Evolutionary conservation across 371 early-diverging fungal species (phyloP), one percentile per base, ranked within the genome.

Genomic region (Umbelopsis sp.): DNA sequence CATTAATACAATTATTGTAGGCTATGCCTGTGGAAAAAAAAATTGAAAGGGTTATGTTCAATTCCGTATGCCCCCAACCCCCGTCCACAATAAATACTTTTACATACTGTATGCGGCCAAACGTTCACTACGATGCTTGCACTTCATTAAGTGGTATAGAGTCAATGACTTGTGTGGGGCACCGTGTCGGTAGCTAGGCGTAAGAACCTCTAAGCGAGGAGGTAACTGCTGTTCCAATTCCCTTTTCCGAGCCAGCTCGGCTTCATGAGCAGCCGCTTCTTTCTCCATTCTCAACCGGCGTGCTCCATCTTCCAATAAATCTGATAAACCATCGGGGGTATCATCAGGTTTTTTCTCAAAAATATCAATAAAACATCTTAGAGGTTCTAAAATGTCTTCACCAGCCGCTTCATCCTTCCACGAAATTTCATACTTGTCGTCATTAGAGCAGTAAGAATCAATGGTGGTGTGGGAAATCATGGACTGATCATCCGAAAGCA

Each of bases 61-160:
- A 10, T 41, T 10, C 10, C 12, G 41, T 7, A 41, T 41, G 41
- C 7, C 1, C 7, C 10, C 38, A 38, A 10, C 10, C 41, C 12
- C 41, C 7, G 41, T 41, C 41, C 7, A 41, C 41, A 7, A 41
- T 41, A 7, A 41, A 7, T 12, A 7, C 41, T 41, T 41, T 29
- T 20, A 44, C 70, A 50, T 76, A 82, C 83, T 71, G 52, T 83
- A 83, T 12, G 84, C 81, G 5, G 63, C 53, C 62, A 75, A 64
- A 46, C 84, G 74, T 62, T 77, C 75, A 9, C 44, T 24, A 11
- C 74, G 53, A 1, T 63, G 66, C 11, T 68, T 44, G 80, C 81
- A 77, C 50, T 84, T 81, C 84, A 84, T 84, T 0, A 80, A 80
- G 70, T 84, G 84, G 64, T 79, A 81, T 11, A 84, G 67, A 6